Evolutionary conservation across 2,329 filamentous ascomycete genomes (phyloP), one percentile per base, ranked within the genome.

Genomic region (Hortaea werneckii): DNA sequence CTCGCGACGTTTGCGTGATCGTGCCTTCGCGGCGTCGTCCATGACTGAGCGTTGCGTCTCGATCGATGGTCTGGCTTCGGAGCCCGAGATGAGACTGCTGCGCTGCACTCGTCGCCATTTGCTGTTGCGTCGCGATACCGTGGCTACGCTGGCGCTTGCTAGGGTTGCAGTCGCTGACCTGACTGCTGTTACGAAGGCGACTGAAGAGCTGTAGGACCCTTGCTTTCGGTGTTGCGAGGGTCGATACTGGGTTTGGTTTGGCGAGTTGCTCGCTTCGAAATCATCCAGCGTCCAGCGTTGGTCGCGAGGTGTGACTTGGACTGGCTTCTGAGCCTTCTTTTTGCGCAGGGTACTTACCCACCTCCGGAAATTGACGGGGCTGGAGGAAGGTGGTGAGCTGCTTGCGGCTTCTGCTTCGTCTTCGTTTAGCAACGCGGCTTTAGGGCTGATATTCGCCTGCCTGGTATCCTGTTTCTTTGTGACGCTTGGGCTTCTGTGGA

Each of bases 81-180:
- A 85, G 12, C 76, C 71, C 12, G 82, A 78, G n/a, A 73, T 67
- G 11, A 70, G 75, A 39, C 77, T 72, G 7, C 82, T 83, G 13
- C 54, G 53, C 13, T 59, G 75, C 46, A 82, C 79, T 40, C 79
- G 77, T 51, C 74, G 74, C 38, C 81, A 78, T 44, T 71, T 72
- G 20, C 67, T 62, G 6, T 69, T 72, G 43, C 72, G 71, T 48
- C 75, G 74, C 8, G 82, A 83, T 44, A 77, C 75, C 29, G 78
- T 77, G 40, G 78, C 71, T 48, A 83, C 72, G 64, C 85, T 94
- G 54, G 78, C 74, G 56, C 82, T 87, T 41, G 80, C 77, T 48
- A 89, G 70, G 49, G 87, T 94, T 49, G 87, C 74, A 48, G 83
- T 89, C 43, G 85, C 84, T 51, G 87, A 94, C 61, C 83, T 87